Percentiles rank a stretch among this genome's conserved stretches.
These are phyloP conservation scores for Hibiscus mutabilis DNA, from an alignment of 345 rosid species.

Conservation along the genomic window DNA sequence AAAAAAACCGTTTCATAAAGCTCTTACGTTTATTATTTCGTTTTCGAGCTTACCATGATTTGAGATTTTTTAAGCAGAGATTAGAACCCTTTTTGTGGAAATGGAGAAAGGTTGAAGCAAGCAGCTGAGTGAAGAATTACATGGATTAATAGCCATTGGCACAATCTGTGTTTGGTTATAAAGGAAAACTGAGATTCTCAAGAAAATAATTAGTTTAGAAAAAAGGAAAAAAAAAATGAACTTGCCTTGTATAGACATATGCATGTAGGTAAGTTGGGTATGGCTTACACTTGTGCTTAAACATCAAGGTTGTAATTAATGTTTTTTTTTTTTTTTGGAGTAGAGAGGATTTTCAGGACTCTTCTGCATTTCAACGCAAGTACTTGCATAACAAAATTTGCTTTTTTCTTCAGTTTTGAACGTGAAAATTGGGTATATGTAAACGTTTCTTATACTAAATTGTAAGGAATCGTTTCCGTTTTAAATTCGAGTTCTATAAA, in stretches of 20 bases:
- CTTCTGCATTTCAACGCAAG: neutral
- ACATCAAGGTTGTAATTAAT: neutral
- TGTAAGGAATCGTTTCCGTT: too few species aligned
- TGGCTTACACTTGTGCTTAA: neutral
- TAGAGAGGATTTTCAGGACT: neutral
- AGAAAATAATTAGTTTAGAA: neutral
- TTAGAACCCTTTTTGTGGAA: neutral
- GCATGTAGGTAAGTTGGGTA: constrained; percentile 4
- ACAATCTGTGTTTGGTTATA: too few species aligned
- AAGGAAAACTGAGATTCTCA: neutral
- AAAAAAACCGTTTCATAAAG: neutral
- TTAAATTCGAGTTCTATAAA: too few species aligned
- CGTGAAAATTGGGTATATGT: neutral
- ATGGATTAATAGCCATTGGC: neutral
- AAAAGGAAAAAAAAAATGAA: neutral
- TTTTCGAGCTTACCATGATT: neutral
- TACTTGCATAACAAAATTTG: too few species aligned
- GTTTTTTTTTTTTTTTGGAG: neutral
- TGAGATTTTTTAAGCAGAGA: neutral
- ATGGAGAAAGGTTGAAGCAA: neutral
- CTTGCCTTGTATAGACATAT: neutral
- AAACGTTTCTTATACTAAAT: too few species aligned
- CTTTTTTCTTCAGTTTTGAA: neutral
- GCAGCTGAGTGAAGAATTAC: neutral
- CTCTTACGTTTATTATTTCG: neutral